These are phyloP conservation scores for Metarhizium rileyi DNA, from an alignment of 2,329 filamentous ascomycete species.

Conservation along the genomic window DNA sequence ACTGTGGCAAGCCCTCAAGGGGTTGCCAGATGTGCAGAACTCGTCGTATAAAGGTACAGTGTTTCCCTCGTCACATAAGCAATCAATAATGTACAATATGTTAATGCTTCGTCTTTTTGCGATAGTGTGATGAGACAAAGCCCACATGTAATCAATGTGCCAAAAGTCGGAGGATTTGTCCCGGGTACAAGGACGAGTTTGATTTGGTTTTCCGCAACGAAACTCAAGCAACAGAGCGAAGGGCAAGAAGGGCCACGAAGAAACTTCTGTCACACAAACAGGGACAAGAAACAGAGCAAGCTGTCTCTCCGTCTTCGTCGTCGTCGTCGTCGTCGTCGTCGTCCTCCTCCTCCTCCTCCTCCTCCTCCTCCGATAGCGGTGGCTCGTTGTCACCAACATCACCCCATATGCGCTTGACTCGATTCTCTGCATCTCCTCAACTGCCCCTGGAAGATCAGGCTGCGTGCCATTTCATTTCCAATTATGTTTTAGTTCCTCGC, in stretches of 20 bases:
- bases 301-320: slow-evolving; percentile 9
- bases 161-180: slow-evolving; percentile 54
- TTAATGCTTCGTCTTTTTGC: neutral
- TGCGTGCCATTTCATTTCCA: slow-evolving; percentile 49
- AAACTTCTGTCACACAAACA: slow-evolving; percentile 32
- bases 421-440: slow-evolving; percentile 23
- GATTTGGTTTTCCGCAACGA: slow-evolving; percentile 65
- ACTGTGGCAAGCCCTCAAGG: slow-evolving; percentile 55
- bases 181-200: slow-evolving; percentile 62
- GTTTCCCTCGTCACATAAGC: no score
- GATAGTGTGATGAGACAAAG: slow-evolving; percentile 57
- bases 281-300: slow-evolving; percentile 16
- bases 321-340: slow-evolving; percentile 8
- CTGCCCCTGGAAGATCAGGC: slow-evolving; percentile 45
- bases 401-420: slow-evolving; percentile 11
- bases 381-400: slow-evolving; percentile 9
- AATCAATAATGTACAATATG: neutral
- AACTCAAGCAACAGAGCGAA: slow-evolving; percentile 55
- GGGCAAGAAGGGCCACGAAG: slow-evolving; percentile 46
- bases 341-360: slow-evolving; percentile 11
- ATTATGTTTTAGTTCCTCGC: slow-evolving; percentile 47
- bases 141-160: slow-evolving; percentile 56
- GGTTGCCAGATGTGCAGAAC: slow-evolving; percentile 69
- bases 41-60: slow-evolving; percentile 58
- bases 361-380: slow-evolving; percentile 6